Evolutionary conservation across 1,284 basidiomycete species (phyloP), one percentile per base, ranked within the genome.

Genomic region (Stereum hirsutum): DNA sequence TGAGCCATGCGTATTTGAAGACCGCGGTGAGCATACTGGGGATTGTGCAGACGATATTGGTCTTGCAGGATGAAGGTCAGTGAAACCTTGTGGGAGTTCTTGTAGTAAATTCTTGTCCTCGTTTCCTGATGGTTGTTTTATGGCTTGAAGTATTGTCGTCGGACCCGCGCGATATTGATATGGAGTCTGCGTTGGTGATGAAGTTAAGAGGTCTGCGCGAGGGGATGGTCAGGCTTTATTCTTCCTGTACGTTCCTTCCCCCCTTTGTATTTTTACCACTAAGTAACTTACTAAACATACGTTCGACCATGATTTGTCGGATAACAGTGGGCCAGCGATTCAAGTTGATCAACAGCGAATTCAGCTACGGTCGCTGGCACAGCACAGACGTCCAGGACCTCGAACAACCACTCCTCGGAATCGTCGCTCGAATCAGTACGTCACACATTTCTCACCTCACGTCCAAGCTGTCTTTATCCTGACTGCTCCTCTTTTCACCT

Each of bases 311-410:
- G n/a, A n/a, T 11, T 32, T 12, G 30, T 30, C 21, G 36, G 10
- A n/a, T 6, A 48, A 10, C 49, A 67, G 57, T 78, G 15, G 52
- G 58, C 4, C 57, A 54, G 1, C 70, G 72, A 49, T 62, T 70
- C 33, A 61, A 62, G 15, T 63, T 77, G 48, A 64, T 74, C 2
- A 69, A 73, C 44, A 57, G 72, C 5, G 78, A 81, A 51, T 64
- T 75, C 41, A 76, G 69, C 26, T 64, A 69, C 48, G 76, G 77
- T 4, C 61, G 70, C 6, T 69, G 77, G 51, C 75, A 72, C 34
- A 73, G 74, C 2, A 60, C 63, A 6, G 78, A 81, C 46, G 57
- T 77, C 24, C 69, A 65, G 50, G 61, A 56, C 21, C 57, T 78
- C 35, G 64, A 66, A 30, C 59, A 57, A 24, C 70, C 74, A 26